Base-by-base conservation (phyloP, 495 filamentous ascomycete genomes). In the Lasiosphaeriaceae sp. region DNA sequence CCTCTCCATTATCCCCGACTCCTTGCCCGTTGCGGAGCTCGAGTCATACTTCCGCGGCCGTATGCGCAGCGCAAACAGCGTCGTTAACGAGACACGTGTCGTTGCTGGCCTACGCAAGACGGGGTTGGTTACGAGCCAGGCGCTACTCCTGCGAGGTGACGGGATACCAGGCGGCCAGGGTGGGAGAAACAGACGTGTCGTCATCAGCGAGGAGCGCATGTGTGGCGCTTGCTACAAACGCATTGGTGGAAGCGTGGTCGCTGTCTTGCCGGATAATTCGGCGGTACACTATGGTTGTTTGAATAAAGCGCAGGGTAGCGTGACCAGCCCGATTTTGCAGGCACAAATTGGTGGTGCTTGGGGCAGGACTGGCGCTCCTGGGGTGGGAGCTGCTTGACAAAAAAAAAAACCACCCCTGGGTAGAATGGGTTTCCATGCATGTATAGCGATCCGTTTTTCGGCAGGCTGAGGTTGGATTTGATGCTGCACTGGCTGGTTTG, bases 141-240 rank as follows among this genome's bases (percentile, higher is more conserved):
- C 88, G 19, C 75, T 78, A 45, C 72, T 96, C 39, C 66, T 90
- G 29, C 77, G 95, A 17, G 86, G 85, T 5, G 88, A 89, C 60
- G 83, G 80, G 0, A 53, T 72, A 2, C 74, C 78, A 11, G 77
- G 74, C 9, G 84, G 83, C 0, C 75, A 75, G 23, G 79, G 77
- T 16, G 83, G 81, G 4, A 75, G 86, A 59, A 90, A 88, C 63
- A 76, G 88, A 55, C 77, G 86, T 58, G 90, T 96, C 29, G 82
- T 90, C 8, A 83, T 98, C 55, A 79, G 76, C 2, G 93, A 98
- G 63, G 92, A 97, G 60, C 80, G 89, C 56, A 86, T 94, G 21
- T 98, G 94, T 69, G 85, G 88, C 11, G 88, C 94, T 37, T 98
- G 94, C 68, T 86, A 96, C 69, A 97, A 96, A 75, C 75, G 94